Evolutionary conservation across 1,284 basidiomycete genomes (phyloP), one percentile per base, ranked within the genome.

Genomic region (Kalmanozyma brasiliensis): DNA sequence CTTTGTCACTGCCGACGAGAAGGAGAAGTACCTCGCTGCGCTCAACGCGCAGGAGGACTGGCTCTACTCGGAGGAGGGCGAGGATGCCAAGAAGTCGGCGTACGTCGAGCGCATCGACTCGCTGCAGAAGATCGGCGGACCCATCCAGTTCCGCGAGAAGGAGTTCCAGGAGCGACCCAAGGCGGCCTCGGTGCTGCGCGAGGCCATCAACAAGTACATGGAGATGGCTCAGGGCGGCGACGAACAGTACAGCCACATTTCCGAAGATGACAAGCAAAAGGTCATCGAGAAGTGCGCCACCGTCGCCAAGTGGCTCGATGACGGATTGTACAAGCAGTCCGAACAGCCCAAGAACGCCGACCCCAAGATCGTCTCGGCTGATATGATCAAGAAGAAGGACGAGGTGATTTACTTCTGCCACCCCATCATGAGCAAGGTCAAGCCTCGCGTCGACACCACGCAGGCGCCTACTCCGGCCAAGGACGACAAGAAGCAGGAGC

Each of bases 41-140:
- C 71, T 81, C 26, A 73, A 68, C 48, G 74, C 71, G 14, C 62
- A 76, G 44, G 79, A 81, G 69, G 79, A 81, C 62, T 81, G 79
- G 79, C 71, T 81, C 23, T 81, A 81, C 76, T 73, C 76, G 26
- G 79, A 81, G 23, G 78, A 80, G 51, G 79, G 79, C 38, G 79
- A 81, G 59, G 79, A 81, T 35, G 79, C 79, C 22, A 70, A 57
- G 34, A 81, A 81, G 76, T 78, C 76, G 38, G 71, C 73, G 14
- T 81, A 81, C 67, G 76, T 77, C 24, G 61, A 64, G 45, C 67
- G 77, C 37, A 72, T 81, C 38, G 78, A 74, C 16, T 45, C 53
- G 42, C 70, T 81, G 13, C 73, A 76, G 41, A 80, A 80, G 66
- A 66, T 79, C 17, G 79, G 78, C 32, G 70, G 62, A 23, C 78